Evolutionary conservation across 2,329 filamentous ascomycete species (phyloP), one percentile per base, ranked within the genome.

Genomic region (Arthrobotrys pseudoclavata): DNA sequence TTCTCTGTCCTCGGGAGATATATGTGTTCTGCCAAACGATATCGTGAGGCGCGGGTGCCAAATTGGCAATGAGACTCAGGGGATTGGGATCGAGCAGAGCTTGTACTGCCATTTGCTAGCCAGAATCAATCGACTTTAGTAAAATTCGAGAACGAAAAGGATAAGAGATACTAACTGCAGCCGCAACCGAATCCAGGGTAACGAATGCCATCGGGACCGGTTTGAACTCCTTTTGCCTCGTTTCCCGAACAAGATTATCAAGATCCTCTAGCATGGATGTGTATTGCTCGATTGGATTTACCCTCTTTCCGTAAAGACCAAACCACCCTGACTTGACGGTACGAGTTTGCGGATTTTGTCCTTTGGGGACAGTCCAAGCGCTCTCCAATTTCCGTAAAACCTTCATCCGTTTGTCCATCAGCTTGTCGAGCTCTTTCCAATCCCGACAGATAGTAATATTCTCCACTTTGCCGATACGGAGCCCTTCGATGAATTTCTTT

Each of bases 1-100:
- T 91, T 13, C 96, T 90, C 79, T 89, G 87, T 9, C 88, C 87
- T 1, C 93, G 90, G 4, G 92, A 88, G 1, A 94, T 85, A 82
- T 99, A 99, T 0, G 94, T 98, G 82, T 98, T 97, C 79, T 87
- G 88, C 96, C 96, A 99, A 10, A 98, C 89, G n/a, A 99, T 90
- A 82, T 98, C 95, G 0, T 92, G 90, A 0, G 96, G 96, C 1
- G 95, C 90, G 0, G 96, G 96, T 1, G 95, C 94, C 29, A 92
- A 88, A 76, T 93, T 94, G 7, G 95, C 94, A 67, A 97, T 86
- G 4, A 99, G 87, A 76, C 92, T 91, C 72, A 94, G 91, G 0
- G 96, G 96, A 10, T 92, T 91, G 2, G 96, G 94, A 82, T 98
- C 95, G 66, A 99, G 89, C 10, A 97, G 91, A 3, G 96, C 94